Base-by-base conservation (phyloP, 139 green algal genomes). In the Asterochloris sp. region DNA sequence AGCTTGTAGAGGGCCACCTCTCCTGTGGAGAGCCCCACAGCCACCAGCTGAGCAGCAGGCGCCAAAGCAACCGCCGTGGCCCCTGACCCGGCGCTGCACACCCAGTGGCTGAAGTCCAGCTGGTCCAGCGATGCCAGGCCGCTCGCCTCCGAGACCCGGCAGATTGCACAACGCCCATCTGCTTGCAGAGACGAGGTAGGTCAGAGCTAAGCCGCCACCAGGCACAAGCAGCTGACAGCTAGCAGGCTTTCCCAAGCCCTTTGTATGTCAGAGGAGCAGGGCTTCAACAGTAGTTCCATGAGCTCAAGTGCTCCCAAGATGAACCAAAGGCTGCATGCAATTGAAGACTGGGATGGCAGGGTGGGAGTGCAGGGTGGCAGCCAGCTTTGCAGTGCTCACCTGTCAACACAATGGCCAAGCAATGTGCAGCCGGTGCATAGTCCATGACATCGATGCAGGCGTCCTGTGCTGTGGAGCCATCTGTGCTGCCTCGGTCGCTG, bases 1-100 rank as follows among this genome's bases (percentile, higher is more conserved):
- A 92, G 71, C 15, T 85, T 85, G 85, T 93, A 92, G n/a, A 96
- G 78, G 11, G 89, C 91, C 38, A 95, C 86, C 10, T 90, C 84
- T 63, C 93, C 92, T 47, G 83, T 86, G 26, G 76, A 80, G 14
- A 89, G 79, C 12, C 93, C 93, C 26, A 96, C 80, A 0, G 92
- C 93, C 47, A 96, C 84, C 73, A 94, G 78, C 88, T 95, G 92
- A 27, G 86, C 85, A 0, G 71, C 79, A 10, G 88, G 66, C 9
- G 84, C 85, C 10, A 94, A 84, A 19, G 78, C 67, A 13, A 83
- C 84, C 26, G n/a, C 28, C 74, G 66, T 86, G 26, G 84, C 84
- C 38, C 84, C 84, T 28, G 62, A 79, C 29, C 84, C 84, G 12
- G 75, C 63, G 24, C 75, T 29, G 69, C 84, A 87, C 11, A 87